phyloP scores from a whole-genome alignment of 352 stramenopile genomes.

The Phytopythium cucurbitacearum region DNA sequence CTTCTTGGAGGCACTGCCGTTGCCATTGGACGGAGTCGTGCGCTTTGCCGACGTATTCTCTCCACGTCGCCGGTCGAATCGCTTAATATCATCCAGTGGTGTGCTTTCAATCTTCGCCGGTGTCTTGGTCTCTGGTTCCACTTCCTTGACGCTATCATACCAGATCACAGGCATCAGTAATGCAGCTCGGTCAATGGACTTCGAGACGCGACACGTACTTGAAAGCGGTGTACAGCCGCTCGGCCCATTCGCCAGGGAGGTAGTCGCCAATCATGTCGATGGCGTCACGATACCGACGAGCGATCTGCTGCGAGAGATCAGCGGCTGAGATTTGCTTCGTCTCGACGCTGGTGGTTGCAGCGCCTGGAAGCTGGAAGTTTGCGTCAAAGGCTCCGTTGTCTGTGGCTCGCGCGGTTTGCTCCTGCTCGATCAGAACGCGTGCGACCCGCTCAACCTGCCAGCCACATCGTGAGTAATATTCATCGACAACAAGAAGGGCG shows the following conservation, averaged over 20 bases:
- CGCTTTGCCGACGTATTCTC: constrained; percentile 34
- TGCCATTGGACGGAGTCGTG: constrained; percentile 18
- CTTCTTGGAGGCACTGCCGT: constrained; percentile 43
- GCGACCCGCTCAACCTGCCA: constrained; percentile 29
- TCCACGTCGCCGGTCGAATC: constrained; percentile 23
- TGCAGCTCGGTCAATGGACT: background rate
- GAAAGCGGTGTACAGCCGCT: constrained; percentile 42
- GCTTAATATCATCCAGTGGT: constrained; percentile 29
- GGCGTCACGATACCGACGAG: constrained; percentile 30
- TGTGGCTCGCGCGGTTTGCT: constrained; percentile 9
- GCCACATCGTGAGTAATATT: too few species aligned
- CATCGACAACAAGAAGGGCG: too few species aligned
- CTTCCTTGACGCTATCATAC: constrained; percentile 24
- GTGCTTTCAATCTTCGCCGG: constrained; percentile 9
- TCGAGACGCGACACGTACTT: constrained; percentile 27
- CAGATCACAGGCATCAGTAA: constrained; percentile 3
- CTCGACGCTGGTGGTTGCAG: background rate
- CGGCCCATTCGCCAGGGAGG: constrained; percentile 34
- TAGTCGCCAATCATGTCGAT: constrained; percentile 65
- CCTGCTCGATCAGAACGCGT: constrained; percentile 29
- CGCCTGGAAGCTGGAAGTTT: constrained; percentile 27
- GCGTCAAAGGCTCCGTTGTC: constrained; percentile 25
- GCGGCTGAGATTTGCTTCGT: constrained; percentile 1
- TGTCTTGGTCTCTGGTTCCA: constrained; percentile 1
- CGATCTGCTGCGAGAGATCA: background rate